Conservation (phyloP, 768 basidiomycete species). For the Phanerochaete sordida region DNA sequence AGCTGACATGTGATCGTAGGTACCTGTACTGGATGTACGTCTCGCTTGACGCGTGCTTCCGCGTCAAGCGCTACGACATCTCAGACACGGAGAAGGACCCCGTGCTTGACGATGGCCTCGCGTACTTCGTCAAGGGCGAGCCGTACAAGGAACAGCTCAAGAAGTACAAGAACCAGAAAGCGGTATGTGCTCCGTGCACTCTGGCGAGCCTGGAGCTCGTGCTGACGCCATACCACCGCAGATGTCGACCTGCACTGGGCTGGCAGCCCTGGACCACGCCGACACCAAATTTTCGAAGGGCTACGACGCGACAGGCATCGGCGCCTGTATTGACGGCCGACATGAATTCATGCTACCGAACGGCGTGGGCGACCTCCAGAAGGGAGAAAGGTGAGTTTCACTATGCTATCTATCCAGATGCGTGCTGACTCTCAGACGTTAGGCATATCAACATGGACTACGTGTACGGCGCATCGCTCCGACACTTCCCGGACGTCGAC, state of each 20-base stretch:
- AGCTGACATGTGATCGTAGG: conserved; percentile 5
- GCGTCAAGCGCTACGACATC: conserved; percentile 18
- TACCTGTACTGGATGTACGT: conserved; percentile 25
- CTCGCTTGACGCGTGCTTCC: conserved; percentile 27
- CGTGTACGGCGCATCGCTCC: conserved; percentile 6
- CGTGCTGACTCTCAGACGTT: not conserved
- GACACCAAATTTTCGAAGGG: not conserved
- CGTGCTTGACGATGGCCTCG: conserved; percentile 18
- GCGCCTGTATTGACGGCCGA: conserved; percentile 10
- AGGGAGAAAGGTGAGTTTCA: conserved; percentile 21
- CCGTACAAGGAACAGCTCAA: conserved; percentile 19
- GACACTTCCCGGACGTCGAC: not conserved
- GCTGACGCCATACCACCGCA: not conserved
- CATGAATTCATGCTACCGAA: conserved; percentile 19
- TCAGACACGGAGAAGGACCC: conserved; percentile 10
- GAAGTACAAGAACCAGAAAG: conserved; percentile 9
- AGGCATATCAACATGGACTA: conserved; percentile 7
- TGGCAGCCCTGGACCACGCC: conserved; percentile 10
- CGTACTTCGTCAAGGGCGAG: conserved; percentile 22
- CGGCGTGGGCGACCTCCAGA: conserved; percentile 22
- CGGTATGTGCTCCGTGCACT: conserved; percentile 13
- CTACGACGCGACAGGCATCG: not conserved
- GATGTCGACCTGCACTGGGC: conserved; percentile 15
- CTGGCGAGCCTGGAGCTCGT: not conserved
- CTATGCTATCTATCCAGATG: not conserved